Percentiles rank a stretch among this genome's conserved stretches.
Conservation (phyloP, 73 alveolate genomes). For the Blepharisma stoltei region DNA sequence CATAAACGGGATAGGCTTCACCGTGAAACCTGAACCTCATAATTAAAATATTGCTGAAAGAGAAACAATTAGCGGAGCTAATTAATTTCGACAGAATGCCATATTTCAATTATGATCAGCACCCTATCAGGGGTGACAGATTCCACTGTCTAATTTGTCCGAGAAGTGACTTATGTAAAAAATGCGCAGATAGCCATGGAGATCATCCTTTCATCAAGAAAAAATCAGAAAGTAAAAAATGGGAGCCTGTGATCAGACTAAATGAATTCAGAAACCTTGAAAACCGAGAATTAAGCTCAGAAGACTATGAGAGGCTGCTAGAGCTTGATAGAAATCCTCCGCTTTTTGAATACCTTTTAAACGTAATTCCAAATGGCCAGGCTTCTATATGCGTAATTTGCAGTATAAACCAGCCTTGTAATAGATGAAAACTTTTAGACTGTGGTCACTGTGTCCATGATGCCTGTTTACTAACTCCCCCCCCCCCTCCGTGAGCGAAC, state of each 20-base stretch:
- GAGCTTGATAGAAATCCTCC: too few relatives aligned
- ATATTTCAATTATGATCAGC: too few relatives aligned
- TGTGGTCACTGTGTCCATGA: slow-evolving; percentile 28
- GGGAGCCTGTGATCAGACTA: slow-evolving; percentile 17
- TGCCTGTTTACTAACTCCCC: slow-evolving; percentile 10
- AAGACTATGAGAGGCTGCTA: not conserved
- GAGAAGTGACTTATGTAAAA: not conserved
- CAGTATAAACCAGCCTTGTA: not conserved
- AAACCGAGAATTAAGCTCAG: slow-evolving; percentile 9
- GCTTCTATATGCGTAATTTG: slow-evolving; percentile 15
- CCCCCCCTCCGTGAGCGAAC: too few relatives aligned
- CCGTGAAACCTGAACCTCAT: too few relatives aligned
- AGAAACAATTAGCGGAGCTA: too few relatives aligned
- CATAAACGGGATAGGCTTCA: too few relatives aligned
- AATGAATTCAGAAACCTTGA: not conserved
- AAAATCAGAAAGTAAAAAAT: slow-evolving; percentile 1
- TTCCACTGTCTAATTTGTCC: slow-evolving; percentile 25
- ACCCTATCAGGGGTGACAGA: not conserved
- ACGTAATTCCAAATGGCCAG: not conserved
- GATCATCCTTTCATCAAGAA: slow-evolving; percentile 26
- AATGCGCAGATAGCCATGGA: slow-evolving; percentile 6
- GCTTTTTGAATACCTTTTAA: too few relatives aligned
- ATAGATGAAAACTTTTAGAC: not conserved
- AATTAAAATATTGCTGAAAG: too few relatives aligned
- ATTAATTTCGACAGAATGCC: too few relatives aligned